Evolutionary conservation across 345 rosid species (phyloP), one percentile per base, ranked within the genome.

Genomic region (Nasturtium officinale): DNA sequence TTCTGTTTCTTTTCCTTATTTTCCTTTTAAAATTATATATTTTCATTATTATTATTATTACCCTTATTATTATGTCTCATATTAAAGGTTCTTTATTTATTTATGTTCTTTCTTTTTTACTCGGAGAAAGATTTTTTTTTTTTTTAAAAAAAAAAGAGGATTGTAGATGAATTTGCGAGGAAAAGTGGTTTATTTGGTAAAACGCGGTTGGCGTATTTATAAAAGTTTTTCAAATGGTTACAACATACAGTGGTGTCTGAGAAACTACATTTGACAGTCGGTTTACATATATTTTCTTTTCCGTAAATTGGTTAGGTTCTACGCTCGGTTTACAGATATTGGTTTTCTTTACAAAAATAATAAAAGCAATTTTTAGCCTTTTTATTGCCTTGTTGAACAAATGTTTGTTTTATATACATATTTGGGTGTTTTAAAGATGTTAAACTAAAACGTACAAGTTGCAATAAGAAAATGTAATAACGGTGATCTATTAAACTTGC

Each of bases 171-270:
- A 61, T 9, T 54, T 63, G 55, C 54, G 17, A 43, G 38, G 46
- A 72, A 72, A 52, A 63, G 63, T 54, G 47, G 69, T 72, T 53
- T 54, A 45, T n/a, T 45, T 45, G 48, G 53, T 46, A 42, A 73
- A 73, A 73, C 77, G 71, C 71, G 65, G 71, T 56, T 56, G 51
- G 38, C 62, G 65, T 73, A 53, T 65, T 46, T 11, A 38, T n/a
- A 18, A 40, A 28, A 38, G 0, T 16, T 28, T 1, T 16, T 43
- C 15, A 29, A 58, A 69, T 56, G 45, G 62, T 26, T 40, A 54
- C 46, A 40, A 40, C 46, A 12, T 40, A 43, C 25, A 28, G 32
- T 5, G 47, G 65, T 16, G 28, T 7, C 26, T 6, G 4, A 68
- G 62, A 67, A 54, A 40, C 13, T 20, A n/a, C 20, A 43, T 57